Percentiles rank a stretch among this genome's conserved stretches.
These are phyloP conservation scores for Geoglossum cookeanum DNA, from an alignment of 2,329 filamentous ascomycete genomes.

Conservation along the genomic window DNA sequence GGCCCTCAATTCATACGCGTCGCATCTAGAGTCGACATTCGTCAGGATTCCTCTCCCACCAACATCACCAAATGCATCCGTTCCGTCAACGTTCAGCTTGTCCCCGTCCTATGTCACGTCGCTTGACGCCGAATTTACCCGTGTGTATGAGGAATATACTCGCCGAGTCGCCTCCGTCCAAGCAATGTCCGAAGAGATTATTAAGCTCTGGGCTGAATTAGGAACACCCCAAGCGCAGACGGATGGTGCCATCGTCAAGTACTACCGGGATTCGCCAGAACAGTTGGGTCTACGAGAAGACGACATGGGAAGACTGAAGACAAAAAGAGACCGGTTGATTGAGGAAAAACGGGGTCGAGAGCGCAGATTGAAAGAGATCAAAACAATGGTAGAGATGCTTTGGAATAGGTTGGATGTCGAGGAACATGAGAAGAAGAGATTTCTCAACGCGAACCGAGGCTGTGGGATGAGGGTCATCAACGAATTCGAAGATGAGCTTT, in stretches of 20 bases:
- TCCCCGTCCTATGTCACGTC: constrained; percentile 72
- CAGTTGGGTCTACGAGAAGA: constrained; percentile 84
- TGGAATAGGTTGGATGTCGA: constrained; percentile 82
- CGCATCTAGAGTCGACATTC: constrained; percentile 80
- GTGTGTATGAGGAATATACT: constrained; percentile 92
- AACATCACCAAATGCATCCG: constrained; percentile 52
- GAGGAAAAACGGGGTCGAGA: constrained; percentile 82
- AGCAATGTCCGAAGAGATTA: constrained; percentile 61
- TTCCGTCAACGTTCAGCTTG: constrained; percentile 78
- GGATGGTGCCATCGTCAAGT: constrained; percentile 69
- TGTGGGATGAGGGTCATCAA: constrained; percentile 85
- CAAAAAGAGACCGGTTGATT: constrained; percentile 60
- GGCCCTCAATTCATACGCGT: constrained; percentile 88
- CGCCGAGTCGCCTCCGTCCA: constrained; percentile 61
- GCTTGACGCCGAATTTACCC: constrained; percentile 77
- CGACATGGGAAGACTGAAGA: constrained; percentile 53
- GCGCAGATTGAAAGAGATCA: constrained; percentile 57
- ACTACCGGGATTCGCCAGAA: constrained; percentile 78
- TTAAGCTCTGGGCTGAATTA: constrained; percentile 88
- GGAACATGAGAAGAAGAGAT: constrained; percentile 63
- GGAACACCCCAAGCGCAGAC: constrained; percentile 88
- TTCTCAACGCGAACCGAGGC: constrained; percentile 72
- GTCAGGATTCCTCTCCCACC: constrained; percentile 73
- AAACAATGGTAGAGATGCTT: constrained; percentile 56
- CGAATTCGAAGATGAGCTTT: constrained; percentile 83